Percentiles rank a stretch among this genome's conserved stretches.
phyloP scores from a whole-genome alignment of 202 grass and related monocot genomes.

The Carex sylvatica region DNA sequence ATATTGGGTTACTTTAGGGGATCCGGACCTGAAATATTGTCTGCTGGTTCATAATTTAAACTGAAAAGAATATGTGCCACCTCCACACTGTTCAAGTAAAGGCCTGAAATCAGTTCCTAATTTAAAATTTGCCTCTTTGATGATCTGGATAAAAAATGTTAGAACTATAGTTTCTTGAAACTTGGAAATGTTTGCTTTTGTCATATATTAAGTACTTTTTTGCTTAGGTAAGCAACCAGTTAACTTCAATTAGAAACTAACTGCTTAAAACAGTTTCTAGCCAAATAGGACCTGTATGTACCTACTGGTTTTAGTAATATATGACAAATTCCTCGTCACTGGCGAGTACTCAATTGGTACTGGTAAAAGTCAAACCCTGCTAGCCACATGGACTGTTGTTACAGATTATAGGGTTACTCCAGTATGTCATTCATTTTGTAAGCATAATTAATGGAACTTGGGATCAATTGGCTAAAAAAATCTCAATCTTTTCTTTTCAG shows the following conservation, averaged over 20 bases:
- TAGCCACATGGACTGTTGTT: background rate
- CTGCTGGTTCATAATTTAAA: background rate
- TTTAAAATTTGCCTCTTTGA: background rate
- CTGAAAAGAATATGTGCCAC: background rate
- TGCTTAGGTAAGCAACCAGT: background rate
- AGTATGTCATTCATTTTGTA: background rate
- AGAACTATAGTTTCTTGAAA: background rate
- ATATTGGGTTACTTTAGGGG: too few species aligned
- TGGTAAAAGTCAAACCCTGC: background rate
- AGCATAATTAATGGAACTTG: background rate
- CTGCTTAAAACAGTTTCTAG: background rate
- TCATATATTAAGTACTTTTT: background rate
- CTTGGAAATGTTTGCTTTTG: background rate
- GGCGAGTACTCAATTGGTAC: background rate
- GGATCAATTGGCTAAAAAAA: background rate
- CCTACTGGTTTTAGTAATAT: background rate
- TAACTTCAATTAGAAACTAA: background rate
- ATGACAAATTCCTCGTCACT: background rate
- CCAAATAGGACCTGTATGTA: background rate
- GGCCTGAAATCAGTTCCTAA: too few species aligned
- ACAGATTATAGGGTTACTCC: background rate
- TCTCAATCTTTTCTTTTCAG: conserved; percentile 33
- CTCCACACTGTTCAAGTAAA: too few species aligned
- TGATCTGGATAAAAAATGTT: background rate
- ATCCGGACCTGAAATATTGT: background rate